These are phyloP conservation scores for Aspergillus carbonarius DNA, from an alignment of 2,329 filamentous ascomycete species.

Conservation along the genomic window DNA sequence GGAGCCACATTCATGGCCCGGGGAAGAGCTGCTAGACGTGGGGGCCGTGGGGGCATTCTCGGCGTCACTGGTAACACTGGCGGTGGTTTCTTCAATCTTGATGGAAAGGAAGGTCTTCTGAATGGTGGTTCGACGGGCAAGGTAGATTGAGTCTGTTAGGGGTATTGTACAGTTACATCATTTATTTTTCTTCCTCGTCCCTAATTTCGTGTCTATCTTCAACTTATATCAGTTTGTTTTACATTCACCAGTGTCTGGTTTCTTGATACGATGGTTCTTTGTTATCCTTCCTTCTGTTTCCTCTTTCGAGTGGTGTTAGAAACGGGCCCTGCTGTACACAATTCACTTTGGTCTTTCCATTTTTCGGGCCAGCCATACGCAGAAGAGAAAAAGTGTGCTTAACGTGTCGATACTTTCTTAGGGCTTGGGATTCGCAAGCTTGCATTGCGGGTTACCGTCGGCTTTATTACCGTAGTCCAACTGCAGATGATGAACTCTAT, in stretches of 20 bases:
- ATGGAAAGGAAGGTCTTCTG: constrained; percentile 50
- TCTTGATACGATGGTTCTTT: neutral
- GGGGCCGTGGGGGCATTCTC: constrained; percentile 36
- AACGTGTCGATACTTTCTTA: too few relatives aligned
- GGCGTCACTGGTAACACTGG: constrained; percentile 33
- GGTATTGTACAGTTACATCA: constrained; percentile 33
- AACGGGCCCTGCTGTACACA: neutral
- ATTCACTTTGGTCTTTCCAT: too few relatives aligned
- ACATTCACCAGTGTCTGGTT: neutral
- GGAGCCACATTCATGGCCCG: constrained; percentile 36
- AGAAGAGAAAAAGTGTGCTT: neutral
- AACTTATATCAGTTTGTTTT: neutral
- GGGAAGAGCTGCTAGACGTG: constrained; percentile 30
- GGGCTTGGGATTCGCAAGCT: too few relatives aligned
- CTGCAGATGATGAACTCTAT: too few relatives aligned
- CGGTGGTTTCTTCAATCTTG: constrained; percentile 49
- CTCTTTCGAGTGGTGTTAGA: neutral
- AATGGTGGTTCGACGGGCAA: constrained; percentile 46
- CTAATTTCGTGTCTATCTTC: constrained; percentile 9
- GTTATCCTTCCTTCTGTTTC: neutral
- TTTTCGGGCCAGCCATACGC: neutral
- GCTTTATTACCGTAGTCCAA: too few relatives aligned
- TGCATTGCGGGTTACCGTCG: too few relatives aligned
- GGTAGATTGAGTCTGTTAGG: constrained; percentile 41
- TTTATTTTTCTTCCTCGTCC: constrained; percentile 24